Percentiles rank a stretch among this genome's conserved stretches.
phyloP scores from a whole-genome alignment of 2,329 filamentous ascomycete species.

The Scedosporium aurantiacum region DNA sequence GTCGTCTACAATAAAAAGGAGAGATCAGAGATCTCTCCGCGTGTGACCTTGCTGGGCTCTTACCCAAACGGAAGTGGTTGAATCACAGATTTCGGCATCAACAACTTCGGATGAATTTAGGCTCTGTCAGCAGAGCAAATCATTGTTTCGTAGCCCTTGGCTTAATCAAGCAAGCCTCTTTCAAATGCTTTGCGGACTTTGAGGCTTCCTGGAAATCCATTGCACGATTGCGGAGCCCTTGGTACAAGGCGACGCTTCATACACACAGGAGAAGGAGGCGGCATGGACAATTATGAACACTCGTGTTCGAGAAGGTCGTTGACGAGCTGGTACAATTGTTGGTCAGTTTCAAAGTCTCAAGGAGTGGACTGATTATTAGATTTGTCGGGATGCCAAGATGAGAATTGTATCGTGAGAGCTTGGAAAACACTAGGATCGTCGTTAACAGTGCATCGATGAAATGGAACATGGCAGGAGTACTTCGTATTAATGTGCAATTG shows the following conservation, averaged over 20 bases:
- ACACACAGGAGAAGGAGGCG: neutral
- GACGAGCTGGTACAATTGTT: neutral
- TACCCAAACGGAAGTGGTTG: neutral
- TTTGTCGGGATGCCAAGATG: too few relatives aligned
- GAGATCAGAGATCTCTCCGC: neutral
- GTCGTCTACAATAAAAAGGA: neutral
- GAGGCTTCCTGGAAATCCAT: slow-evolving; percentile 1
- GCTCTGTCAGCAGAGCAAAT: neutral
- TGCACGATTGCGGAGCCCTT: neutral
- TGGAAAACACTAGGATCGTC: too few relatives aligned
- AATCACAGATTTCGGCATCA: neutral
- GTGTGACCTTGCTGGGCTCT: neutral
- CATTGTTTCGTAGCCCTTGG: neutral
- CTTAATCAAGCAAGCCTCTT: neutral
- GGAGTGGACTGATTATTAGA: too few relatives aligned
- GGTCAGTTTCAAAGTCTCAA: neutral
- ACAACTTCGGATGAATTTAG: slow-evolving; percentile 6
- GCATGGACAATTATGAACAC: neutral
- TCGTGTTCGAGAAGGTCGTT: neutral
- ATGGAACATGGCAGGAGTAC: too few relatives aligned
- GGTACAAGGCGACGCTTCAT: neutral
- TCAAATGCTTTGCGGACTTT: neutral
- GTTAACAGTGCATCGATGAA: too few relatives aligned
- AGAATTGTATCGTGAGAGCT: too few relatives aligned
- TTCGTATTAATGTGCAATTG: too few relatives aligned